Evolutionary conservation across 805 yeast genomes (phyloP), one percentile per base, ranked within the genome.

Genomic region (Candida nanaspora): DNA sequence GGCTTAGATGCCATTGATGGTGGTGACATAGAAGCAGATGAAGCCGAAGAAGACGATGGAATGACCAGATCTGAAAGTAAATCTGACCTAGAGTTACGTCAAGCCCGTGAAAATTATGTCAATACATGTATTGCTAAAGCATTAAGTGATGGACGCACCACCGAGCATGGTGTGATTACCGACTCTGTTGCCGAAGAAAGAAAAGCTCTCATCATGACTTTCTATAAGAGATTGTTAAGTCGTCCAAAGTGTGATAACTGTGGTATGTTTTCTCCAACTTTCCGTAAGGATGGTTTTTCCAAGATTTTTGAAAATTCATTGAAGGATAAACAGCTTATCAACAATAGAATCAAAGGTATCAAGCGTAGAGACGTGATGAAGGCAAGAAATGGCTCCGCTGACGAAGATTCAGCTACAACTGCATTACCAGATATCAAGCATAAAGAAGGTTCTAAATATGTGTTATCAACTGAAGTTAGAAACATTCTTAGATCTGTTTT

Each of bases 211-310:
- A 70, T 87, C 48, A 82, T 79, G 43, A 87, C 82, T 28, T 82
- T 89, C 53, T 86, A 88, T 69, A 77, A 76, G 52, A 76, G 76
- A 52, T 62, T 89, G 38, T 65, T 86, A 47, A 62, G 83, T 37
- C 78, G 96, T 62, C 81, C 88, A 41, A 85, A 81, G 62, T 93
- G 99, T 75, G 95, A 86, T 55, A 88, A 89, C 64, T 93, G 99
- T 74, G 86, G 88, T 34, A 86, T 89, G 95, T 86, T 71, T 62
- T 87, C 96, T 35, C 98, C 99, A 41, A 71, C 82, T 28, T 91
- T 82, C 70, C 80, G 98, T 66, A 91, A 89, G 55, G 99, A 93
- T 59, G 98, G 98, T 0, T 82, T 79, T 57, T 76, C 89, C 46
- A 93, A 94, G 68, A 79, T 93, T 47, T 93, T 93, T 56, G 98